phyloP scores from a whole-genome alignment of 345 rosid genomes.

The Aquilaria yunnanensis region DNA sequence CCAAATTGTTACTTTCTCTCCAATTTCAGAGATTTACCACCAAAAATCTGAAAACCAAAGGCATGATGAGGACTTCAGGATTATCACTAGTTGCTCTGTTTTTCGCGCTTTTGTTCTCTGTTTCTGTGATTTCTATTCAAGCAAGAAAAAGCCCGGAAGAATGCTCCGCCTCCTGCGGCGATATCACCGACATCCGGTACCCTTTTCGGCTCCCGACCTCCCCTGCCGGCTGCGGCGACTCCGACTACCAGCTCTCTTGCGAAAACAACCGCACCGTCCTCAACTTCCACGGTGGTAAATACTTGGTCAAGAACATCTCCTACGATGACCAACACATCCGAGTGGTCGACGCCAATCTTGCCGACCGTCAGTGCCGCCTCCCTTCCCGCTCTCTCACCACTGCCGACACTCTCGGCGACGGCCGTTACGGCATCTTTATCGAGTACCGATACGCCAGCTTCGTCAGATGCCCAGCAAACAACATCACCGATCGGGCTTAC shows the following conservation, averaged over 20 bases:
- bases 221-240: conserved; percentile 21
- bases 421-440: conserved; percentile 13
- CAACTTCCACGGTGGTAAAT: conserved; percentile 18
- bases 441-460: conserved; percentile 18
- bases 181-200: conserved; percentile 24
- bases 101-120: conserved; percentile 7
- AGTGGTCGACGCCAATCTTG: conserved; percentile 30
- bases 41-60: no score
- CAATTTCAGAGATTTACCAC: no score
- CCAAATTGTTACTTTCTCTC: no score
- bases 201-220: conserved; percentile 31
- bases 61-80: not conserved
- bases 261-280: conserved; percentile 21
- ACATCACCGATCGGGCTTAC: conserved; percentile 10
- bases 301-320: conserved; percentile 26
- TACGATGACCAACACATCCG: conserved; percentile 12
- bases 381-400: conserved; percentile 21
- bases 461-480: conserved; percentile 17
- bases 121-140: not conserved
- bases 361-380: conserved; percentile 22
- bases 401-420: conserved; percentile 2
- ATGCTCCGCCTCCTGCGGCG: conserved; percentile 38
- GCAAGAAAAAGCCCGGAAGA: conserved; percentile 15
- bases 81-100: conserved; percentile 3
- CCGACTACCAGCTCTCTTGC: conserved; percentile 27